These are phyloP conservation scores for Ilex asprella DNA, from an alignment of 257 asterid species.

Conservation along the genomic window DNA sequence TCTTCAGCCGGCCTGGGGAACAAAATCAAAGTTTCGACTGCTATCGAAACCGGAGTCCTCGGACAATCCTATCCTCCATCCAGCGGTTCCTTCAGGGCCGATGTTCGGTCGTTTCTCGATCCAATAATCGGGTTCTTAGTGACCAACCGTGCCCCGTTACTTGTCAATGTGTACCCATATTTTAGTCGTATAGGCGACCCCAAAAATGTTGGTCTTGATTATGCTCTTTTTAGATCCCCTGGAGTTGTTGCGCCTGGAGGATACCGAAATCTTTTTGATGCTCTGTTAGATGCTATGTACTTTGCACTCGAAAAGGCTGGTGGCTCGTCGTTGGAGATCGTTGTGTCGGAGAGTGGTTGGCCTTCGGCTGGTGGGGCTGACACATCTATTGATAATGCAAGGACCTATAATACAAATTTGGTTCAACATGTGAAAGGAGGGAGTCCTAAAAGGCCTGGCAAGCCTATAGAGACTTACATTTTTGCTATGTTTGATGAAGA, in stretches of 20 bases:
- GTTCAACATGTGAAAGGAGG: slow-evolving; percentile 17
- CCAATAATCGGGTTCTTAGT: slow-evolving; percentile 26
- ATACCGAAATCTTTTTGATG: slow-evolving; percentile 26
- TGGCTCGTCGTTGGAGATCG: slow-evolving; percentile 20
- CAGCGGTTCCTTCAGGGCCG: slow-evolving; percentile 14
- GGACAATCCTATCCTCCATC: slow-evolving; percentile 22
- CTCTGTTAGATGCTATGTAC: slow-evolving; percentile 30
- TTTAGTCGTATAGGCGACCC: slow-evolving; percentile 10
- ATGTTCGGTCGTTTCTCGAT: slow-evolving; percentile 7
- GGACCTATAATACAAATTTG: slow-evolving; percentile 21
- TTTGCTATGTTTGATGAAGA: slow-evolving; percentile 29
- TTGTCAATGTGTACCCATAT: slow-evolving; percentile 13
- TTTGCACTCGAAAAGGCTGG: slow-evolving; percentile 27
- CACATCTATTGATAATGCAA: slow-evolving; percentile 20
- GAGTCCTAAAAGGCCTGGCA: slow-evolving; percentile 26
- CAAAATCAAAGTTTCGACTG: slow-evolving; percentile 30
- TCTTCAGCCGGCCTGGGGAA: slow-evolving; percentile 16
- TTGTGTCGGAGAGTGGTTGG: slow-evolving; percentile 45
- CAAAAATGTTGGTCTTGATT: slow-evolving; percentile 9
- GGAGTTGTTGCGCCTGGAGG: slow-evolving; percentile 11
- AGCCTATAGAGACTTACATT: slow-evolving; percentile 22
- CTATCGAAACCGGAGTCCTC: slow-evolving; percentile 29
- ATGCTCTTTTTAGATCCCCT: slow-evolving; percentile 26
- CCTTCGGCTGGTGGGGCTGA: slow-evolving; percentile 28
- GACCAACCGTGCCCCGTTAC: slow-evolving; percentile 8